Evolutionary conservation across 2,329 filamentous ascomycete species (phyloP).

Genomic region (Neonectria sp.): DNA sequence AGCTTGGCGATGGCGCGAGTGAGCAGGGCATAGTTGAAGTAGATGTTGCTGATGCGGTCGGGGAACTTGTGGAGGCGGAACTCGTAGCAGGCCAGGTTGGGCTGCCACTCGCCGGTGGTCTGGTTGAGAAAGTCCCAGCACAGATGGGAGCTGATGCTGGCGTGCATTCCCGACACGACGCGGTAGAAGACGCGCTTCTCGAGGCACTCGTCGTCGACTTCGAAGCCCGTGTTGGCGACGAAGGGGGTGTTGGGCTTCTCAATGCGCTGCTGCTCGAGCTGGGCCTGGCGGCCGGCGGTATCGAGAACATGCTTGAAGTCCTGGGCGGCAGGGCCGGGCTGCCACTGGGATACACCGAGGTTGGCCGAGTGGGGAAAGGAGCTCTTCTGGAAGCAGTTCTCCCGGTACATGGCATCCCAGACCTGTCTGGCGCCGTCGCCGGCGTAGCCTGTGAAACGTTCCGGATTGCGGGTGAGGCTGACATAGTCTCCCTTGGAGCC

Average conservation of each 20-base stretch:
- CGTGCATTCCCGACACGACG: conserved; percentile 97
- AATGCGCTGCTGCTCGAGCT: conserved; percentile 67
- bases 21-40: conserved; percentile 99
- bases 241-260: conserved; percentile 69
- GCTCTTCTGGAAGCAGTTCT: conserved; percentile 91
- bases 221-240: conserved; percentile 75
- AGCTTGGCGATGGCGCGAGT: conserved; percentile 93
- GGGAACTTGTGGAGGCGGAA: conserved; percentile 86
- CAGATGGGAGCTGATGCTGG: conserved; percentile 95
- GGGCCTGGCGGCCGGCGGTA: conserved; percentile 71
- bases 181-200: conserved; percentile 99
- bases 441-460: conserved; percentile 94
- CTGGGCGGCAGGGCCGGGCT: conserved; percentile 68
- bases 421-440: conserved; percentile 89
- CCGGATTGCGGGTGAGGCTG: conserved; percentile 91
- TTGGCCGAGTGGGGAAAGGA: conserved; percentile 74
- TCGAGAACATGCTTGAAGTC: conserved; percentile 75
- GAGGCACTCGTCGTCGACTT: conserved; percentile 91
- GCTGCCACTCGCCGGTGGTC: conserved; percentile 92
- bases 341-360: conserved; percentile 62
- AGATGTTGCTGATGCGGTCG: conserved; percentile 95
- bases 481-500: conserved; percentile 95
- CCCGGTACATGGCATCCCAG: conserved; percentile 96
- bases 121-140: conserved; percentile 98
- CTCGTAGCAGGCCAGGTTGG: conserved; percentile 92